Conservation (phyloP, 1,139 yeast genomes). For the Lodderomyces pseudojiufengensis region DNA sequence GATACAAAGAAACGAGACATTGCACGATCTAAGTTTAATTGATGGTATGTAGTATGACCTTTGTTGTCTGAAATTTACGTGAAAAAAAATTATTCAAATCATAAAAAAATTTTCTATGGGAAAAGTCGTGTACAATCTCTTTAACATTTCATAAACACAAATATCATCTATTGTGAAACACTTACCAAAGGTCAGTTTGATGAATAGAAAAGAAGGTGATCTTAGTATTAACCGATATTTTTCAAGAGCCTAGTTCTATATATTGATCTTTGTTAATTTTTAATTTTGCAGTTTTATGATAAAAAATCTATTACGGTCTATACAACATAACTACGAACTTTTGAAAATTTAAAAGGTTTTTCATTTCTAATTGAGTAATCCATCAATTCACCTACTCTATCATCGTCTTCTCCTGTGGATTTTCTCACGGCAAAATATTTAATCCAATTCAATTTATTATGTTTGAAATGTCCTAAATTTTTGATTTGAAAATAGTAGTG, state of each 20-base stretch:
- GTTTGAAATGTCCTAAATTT: constrained; percentile 54
- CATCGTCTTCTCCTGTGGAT: constrained; percentile 29
- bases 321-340: constrained; percentile 47
- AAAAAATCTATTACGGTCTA: no score
- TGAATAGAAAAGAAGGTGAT: no score
- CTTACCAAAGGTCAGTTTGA: no score
- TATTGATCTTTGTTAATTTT: no score
- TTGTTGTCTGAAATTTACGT: background rate
- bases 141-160: no score
- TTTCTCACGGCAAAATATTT: constrained; percentile 55
- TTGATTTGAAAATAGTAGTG: constrained; percentile 58
- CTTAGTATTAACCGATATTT: no score
- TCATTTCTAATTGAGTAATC: constrained; percentile 64
- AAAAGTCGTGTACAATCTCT: constrained; percentile 4
- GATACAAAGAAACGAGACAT: constrained; percentile 81
- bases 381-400: constrained; percentile 48
- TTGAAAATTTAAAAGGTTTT: constrained; percentile 68
- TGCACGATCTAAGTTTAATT: constrained; percentile 1
- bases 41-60: no score
- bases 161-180: background rate
- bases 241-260: no score
- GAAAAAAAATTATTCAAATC: constrained; percentile 3
- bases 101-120: constrained; percentile 7
- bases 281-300: no score
- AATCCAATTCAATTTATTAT: constrained; percentile 67